Base-by-base conservation (phyloP, 2,329 filamentous ascomycete species). In the Parafenestella ontariensis region DNA sequence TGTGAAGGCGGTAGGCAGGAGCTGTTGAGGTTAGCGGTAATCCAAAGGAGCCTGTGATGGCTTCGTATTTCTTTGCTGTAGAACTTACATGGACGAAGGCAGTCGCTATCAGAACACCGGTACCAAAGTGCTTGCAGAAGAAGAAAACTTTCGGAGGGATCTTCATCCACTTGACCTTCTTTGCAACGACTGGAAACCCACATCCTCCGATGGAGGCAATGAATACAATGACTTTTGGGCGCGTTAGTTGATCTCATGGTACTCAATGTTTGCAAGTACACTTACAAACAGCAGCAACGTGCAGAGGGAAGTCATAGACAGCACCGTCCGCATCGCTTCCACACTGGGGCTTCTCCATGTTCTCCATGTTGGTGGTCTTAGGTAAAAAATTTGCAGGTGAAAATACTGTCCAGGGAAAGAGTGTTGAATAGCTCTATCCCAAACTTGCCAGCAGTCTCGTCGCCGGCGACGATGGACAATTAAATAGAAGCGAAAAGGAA, bases 101-200 rank as follows among this genome's bases (percentile, higher is more conserved):
- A 1, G 91, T 95, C 10, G 91, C 90, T 58, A 95, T 88, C n/a
- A 95, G 80, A 18, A 95, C 91, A 54, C 91, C 91, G 1, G 91
- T 95, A 68, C 91, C 74, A 47, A 77, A 76, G 64, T 87, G 85
- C 62, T 87, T 87, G 74, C 83, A 86, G 50, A 84, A 82, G 68
- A 87, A 87, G 72, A 87, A 86, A 28, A 85, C 68, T 59, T 79
- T 81, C 1, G 81, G 76, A 0, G 84, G 83, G 8, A 86, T 82
- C 71, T 83, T 85, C 66, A 87, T 74, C 81, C 82, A 84, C 49
- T 74, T 81, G 62, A 87, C 74, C 70, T 85, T 86, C 64, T 76
- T 77, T 3, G 75, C 75, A 11, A 76, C 66, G 8, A 77, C 74
- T 21, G 75, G 75, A 49, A 77, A 77, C 18, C 73, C 75, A 57